Evolutionary conservation across 352 stramenopile species (phyloP).

Genomic region (Phytophthora idaei): DNA sequence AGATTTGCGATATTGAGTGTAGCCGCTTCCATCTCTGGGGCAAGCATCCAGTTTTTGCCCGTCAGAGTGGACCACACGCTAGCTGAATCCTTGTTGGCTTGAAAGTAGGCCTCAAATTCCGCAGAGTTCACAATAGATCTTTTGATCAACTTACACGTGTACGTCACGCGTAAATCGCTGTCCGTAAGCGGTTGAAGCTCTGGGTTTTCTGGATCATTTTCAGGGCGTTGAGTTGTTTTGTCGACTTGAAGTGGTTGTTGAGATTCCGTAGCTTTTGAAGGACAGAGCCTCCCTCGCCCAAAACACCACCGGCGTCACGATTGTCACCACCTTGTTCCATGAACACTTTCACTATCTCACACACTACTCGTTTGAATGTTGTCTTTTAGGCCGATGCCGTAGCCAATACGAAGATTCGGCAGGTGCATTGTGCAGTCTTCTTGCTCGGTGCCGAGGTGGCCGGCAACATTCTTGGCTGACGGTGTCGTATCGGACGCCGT

Average conservation of each 20-base stretch:
- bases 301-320: neutral
- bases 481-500: neutral
- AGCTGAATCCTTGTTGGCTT: neutral
- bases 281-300: neutral
- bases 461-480: neutral
- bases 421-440: neutral
- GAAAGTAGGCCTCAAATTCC: neutral
- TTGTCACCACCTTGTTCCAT: slow-evolving; percentile 5
- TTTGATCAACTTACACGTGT: neutral
- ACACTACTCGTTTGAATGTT: neutral
- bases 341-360: neutral
- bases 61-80: neutral
- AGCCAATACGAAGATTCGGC: neutral
- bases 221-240: neutral
- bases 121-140: neutral
- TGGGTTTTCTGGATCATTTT: neutral
- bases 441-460: neutral
- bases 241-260: neutral
- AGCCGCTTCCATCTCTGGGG: neutral
- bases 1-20: slow-evolving; percentile 10
- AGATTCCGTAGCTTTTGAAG: neutral
- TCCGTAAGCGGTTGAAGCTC: neutral
- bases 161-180: neutral
- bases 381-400: neutral
- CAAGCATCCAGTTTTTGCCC: neutral